Percentiles rank a stretch among this genome's conserved stretches.
Evolutionary conservation across 2,329 filamentous ascomycete species (phyloP).

Genomic region (Myriosclerotinia curreyana): DNA sequence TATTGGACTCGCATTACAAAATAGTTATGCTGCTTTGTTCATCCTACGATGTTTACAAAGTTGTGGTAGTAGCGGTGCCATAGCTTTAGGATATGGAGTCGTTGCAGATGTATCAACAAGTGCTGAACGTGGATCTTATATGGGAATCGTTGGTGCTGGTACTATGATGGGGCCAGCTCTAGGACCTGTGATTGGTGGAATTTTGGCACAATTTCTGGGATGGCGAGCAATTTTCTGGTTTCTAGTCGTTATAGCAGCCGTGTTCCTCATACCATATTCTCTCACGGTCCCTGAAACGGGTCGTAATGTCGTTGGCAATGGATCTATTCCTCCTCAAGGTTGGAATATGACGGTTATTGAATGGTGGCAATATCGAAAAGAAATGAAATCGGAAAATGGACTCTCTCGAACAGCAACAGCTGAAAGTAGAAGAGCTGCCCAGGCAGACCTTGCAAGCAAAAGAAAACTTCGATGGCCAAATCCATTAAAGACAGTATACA

Average conservation of each 20-base stretch:
- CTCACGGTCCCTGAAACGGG: conserved; percentile 39
- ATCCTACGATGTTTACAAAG: conserved; percentile 58
- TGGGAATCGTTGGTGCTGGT: conserved; percentile 64
- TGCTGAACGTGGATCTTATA: conserved; percentile 68
- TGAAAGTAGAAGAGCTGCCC: conserved; percentile 39
- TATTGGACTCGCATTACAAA: conserved; percentile 53
- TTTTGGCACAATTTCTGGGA: conserved; percentile 47
- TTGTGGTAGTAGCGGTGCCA: conserved; percentile 53
- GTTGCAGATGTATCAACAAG: conserved; percentile 69
- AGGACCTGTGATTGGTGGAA: conserved; percentile 51
- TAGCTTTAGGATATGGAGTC: conserved; percentile 69
- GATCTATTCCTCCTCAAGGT: conserved; percentile 53
- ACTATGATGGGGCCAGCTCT: conserved; percentile 47
- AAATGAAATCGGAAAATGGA: conserved; percentile 29
- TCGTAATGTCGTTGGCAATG: conserved; percentile 40
- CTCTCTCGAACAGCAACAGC: conserved; percentile 37
- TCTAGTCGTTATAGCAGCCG: conserved; percentile 46
- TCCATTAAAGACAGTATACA: conserved; percentile 52
- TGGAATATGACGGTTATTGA: conserved; percentile 59
- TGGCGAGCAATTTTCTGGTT: conserved; percentile 56
- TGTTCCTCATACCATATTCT: conserved; percentile 40
- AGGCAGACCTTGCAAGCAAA: conserved; percentile 40
- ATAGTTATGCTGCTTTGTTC: conserved; percentile 52
- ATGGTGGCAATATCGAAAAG: conserved; percentile 38
- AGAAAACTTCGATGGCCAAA: conserved; percentile 54